Conservation (phyloP, 495 filamentous ascomycete species). For the Talaromyces liani region DNA sequence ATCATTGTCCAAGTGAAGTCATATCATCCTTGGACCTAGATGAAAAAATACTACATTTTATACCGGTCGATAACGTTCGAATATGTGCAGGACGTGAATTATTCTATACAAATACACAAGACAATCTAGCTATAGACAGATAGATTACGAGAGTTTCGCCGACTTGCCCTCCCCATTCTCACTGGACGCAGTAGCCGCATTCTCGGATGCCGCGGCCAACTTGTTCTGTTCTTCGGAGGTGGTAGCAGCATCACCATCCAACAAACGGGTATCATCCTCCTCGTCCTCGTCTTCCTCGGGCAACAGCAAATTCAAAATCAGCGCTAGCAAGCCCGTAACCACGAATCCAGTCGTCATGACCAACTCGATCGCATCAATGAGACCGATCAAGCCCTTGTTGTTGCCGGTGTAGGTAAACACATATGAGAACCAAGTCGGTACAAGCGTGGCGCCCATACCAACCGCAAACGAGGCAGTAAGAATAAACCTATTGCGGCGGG, state of each 20-base stretch:
- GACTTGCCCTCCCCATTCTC: not conserved
- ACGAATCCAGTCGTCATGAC: constrained; percentile 66
- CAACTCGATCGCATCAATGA: constrained; percentile 75
- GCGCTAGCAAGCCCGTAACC: constrained; percentile 61
- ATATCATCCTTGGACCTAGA: not conserved
- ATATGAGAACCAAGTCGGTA: constrained; percentile 67
- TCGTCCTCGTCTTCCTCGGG: constrained; percentile 66
- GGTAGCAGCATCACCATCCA: constrained; percentile 13
- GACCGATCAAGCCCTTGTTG: constrained; percentile 65
- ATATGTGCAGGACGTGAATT: not conserved
- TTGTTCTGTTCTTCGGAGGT: constrained; percentile 12
- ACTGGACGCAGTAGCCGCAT: not conserved
- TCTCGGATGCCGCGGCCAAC: constrained; percentile 6
- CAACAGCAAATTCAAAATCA: constrained; percentile 67
- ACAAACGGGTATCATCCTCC: constrained; percentile 2
- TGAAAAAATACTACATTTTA: not conserved
- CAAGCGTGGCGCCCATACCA: constrained; percentile 75
- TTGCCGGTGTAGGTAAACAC: constrained; percentile 69
- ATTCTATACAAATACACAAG: not conserved
- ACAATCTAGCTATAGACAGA: not conserved
- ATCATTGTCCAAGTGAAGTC: too few relatives aligned
- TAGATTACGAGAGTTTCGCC: not conserved
- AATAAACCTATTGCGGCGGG: constrained; percentile 80
- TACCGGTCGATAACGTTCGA: not conserved
- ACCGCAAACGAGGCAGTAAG: constrained; percentile 70